phyloP scores from a whole-genome alignment of 768 basidiomycete species.

The Pleurotus djamor region DNA sequence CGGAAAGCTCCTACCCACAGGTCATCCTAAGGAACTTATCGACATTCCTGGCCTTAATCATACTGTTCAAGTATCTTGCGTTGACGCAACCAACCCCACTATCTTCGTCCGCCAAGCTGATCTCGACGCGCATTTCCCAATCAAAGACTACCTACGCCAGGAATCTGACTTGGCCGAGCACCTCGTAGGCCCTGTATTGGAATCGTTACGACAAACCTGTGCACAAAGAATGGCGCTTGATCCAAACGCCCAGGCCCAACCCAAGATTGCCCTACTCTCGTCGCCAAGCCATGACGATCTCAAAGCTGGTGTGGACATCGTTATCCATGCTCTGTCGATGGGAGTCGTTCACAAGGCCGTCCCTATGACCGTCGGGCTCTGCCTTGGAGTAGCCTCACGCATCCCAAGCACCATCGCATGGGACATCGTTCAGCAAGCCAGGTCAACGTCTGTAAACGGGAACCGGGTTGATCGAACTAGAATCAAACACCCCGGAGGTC shows the following conservation, averaged over 20 bases:
- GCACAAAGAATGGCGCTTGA: slow-evolving; percentile 65
- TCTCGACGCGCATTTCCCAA: slow-evolving; percentile 34
- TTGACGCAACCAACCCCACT: slow-evolving; percentile 77
- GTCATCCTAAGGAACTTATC: slow-evolving; percentile 43
- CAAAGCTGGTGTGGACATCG: slow-evolving; percentile 41
- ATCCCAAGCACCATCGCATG: slow-evolving; percentile 54
- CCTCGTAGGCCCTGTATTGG: slow-evolving; percentile 33
- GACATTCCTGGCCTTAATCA: slow-evolving; percentile 19
- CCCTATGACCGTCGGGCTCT: slow-evolving; percentile 71
- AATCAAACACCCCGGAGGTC: slow-evolving; percentile 65
- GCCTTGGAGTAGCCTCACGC: slow-evolving; percentile 63
- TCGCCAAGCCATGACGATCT: slow-evolving; percentile 21
- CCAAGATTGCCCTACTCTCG: slow-evolving; percentile 62
- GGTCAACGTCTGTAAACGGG: slow-evolving; percentile 11
- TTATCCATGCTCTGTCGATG: slow-evolving; percentile 66
- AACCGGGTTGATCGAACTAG: slow-evolving; percentile 28
- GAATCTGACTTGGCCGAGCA: slow-evolving; percentile 15
- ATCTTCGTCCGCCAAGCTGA: slow-evolving; percentile 54
- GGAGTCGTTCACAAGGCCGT: slow-evolving; percentile 69
- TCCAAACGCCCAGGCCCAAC: slow-evolving; percentile 61
- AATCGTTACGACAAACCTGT: slow-evolving; percentile 52
- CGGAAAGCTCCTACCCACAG: slow-evolving; percentile 67
- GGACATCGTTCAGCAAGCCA: slow-evolving; percentile 37
- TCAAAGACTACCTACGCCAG: slow-evolving; percentile 34
- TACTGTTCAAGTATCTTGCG: slow-evolving; percentile 44